phyloP scores from a whole-genome alignment of 2,329 filamentous ascomycete genomes.

The Curvularia hawaiiensis region DNA sequence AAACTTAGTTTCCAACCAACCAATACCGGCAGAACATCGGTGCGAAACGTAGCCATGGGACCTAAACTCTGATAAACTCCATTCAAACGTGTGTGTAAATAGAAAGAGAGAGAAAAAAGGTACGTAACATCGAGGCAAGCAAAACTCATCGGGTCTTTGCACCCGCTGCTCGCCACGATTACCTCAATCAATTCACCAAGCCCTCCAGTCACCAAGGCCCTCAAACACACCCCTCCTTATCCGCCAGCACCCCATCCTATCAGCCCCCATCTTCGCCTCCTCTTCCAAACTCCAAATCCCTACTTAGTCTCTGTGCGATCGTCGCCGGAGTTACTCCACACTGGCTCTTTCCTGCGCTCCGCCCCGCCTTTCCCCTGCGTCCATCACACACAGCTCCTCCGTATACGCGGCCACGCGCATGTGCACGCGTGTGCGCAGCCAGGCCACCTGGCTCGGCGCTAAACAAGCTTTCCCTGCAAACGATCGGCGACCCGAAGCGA shows the following conservation, averaged over 20 bases:
- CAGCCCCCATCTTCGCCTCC: not conserved
- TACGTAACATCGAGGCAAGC: not conserved
- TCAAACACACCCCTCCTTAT: not conserved
- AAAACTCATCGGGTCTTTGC: not conserved
- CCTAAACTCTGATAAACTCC: not conserved
- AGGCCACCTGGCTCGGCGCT: not conserved
- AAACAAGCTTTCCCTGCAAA: not conserved
- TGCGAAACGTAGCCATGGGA: not conserved
- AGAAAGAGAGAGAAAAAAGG: not conserved
- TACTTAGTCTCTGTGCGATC: too few species aligned
- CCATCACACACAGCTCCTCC: not conserved
- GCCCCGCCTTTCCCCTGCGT: not conserved
- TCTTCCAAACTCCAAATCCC: not conserved
- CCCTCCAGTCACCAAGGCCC: not conserved
- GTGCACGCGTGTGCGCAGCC: not conserved
- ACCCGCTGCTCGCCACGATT: not conserved
- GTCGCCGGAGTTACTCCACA: not conserved
- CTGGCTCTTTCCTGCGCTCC: not conserved
- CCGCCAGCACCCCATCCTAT: not conserved
- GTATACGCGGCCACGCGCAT: not conserved
- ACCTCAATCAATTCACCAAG: not conserved
- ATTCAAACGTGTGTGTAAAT: too few species aligned
- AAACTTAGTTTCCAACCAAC: not conserved
- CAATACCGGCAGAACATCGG: not conserved
- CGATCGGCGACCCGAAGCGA: not conserved